Evolutionary conservation across 306 rosid species (phyloP), one percentile per base, ranked within the genome.

Genomic region (Vigna angularis): DNA sequence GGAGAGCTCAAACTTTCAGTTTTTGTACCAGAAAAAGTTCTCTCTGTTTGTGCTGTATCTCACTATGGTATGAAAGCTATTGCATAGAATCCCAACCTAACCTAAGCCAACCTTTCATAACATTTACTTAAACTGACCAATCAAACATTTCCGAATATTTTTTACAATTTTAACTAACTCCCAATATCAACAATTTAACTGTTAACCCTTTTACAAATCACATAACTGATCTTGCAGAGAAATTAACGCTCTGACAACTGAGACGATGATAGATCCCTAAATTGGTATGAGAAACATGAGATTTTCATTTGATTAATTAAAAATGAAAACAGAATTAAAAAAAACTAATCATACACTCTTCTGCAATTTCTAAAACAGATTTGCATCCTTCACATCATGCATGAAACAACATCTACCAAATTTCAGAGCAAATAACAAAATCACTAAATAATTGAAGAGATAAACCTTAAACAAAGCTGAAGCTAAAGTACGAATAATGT

Each of bases 191-290:
- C 9, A 8, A 14, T 12, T 4, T 49, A 16, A 51, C 30, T 26
- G 14, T 5, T 55, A 4, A 45, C 51, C 55, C 45, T 32, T 4
- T 6, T 15, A 51, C 38, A 62, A 53, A 28, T 32, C n/a, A 56
- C 59, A 67, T 22, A 34, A 22, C 14, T 48, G 5, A 32, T 42
- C 44, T 28, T 28, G 48, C 58, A 36, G 44, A 52, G 18, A 38
- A 76, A 32, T 63, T 75, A 32, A 17, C 51, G 15, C 1, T 61
- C 8, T 20, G 28, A 64, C 53, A 50, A 30, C 10, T 67, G 75
- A 45, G 14, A 57, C 9, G 47, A 47, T 11, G 20, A 65, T 72
- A 64, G 36, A 73, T 73, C 73, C 79, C 83, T 30, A 53, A 11
- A 34, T 24, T 4, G 50, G 16, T 45, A 5, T 15, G 50, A 8